Evolutionary conservation across 768 basidiomycete species (phyloP), one percentile per base, ranked within the genome.

Genomic region (Collybiopsis luxurians): DNA sequence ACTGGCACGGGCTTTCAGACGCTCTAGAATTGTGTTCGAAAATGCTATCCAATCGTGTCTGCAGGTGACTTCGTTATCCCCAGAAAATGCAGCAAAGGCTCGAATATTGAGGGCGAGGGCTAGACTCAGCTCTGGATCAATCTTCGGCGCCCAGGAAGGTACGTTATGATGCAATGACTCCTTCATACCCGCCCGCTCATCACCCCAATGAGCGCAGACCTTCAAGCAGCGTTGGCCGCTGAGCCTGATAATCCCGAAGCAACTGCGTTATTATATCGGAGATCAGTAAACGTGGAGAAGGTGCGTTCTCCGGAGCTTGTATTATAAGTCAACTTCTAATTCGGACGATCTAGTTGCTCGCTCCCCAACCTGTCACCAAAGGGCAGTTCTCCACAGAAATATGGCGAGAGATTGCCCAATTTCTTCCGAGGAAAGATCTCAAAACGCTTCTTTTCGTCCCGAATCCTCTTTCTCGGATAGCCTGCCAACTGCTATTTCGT

Each of bases 231-330:
- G 38, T 69, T 89, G 44, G 75, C 67, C 38, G 77, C 76, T 21
- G 86, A 89, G 58, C 87, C 88, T 44, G 84, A 83, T 65, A 85
- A 90, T 69, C 77, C 81, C 50, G 88, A 88, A 64, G 88, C 87
- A 23, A 81, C 81, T 59, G 75, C 79, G 2, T 71, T 89, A 54
- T 72, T 85, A 26, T 75, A 84, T 70, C 74, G 81, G 67, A 74
- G 80, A 57, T 71, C 82, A 59, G 78, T 82, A 26, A 74, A 79
- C 26, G 77, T 82, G 10, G 81, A 83, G 63, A 85, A 84, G 79
- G 85, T 83, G 55, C 40, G 69, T 62, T n/a, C 23, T 30, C 40
- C 23, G 13, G 40, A n/a, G 46, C 19, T 31, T 43, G 55, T 30
- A 19, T 28, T 46, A 30, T 54, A 55, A 45, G 19, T 19, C 40